Evolutionary conservation across 2,329 filamentous ascomycete genomes (phyloP).

Genomic region (Ascochyta fabae): DNA sequence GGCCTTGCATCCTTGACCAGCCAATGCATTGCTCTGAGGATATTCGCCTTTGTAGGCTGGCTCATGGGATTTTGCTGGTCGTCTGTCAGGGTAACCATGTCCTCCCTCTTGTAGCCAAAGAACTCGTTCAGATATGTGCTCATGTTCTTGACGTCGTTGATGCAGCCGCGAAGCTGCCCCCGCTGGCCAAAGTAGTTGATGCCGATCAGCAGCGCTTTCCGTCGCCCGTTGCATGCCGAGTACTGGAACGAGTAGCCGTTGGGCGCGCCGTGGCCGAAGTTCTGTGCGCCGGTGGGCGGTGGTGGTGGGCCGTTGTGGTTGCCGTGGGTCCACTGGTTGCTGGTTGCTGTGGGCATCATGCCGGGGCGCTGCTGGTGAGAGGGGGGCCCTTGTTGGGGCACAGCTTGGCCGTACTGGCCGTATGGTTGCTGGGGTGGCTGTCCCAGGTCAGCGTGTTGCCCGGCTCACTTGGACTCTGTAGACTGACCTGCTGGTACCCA

Average conservation of each 20-base stretch:
- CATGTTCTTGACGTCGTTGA: conserved; percentile 98
- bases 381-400: conserved; percentile 29
- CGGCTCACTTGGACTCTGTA: neutral
- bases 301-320: conserved; percentile 67
- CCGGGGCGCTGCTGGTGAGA: conserved; percentile 44
- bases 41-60: conserved; percentile 94
- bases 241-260: conserved; percentile 85
- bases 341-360: conserved; percentile 59
- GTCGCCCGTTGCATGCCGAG: conserved; percentile 84
- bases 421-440: conserved; percentile 45
- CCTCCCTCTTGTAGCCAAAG: conserved; percentile 91
- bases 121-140: conserved; percentile 85
- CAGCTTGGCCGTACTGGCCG: conserved; percentile 34
- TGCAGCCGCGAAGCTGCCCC: conserved; percentile 88
- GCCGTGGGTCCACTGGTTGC: conserved; percentile 55
- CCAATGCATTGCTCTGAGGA: conserved; percentile 96
- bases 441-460: conserved; percentile 30
- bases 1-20: conserved; percentile 89
- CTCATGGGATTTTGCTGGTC: conserved; percentile 98
- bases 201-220: conserved; percentile 89
- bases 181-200: conserved; percentile 97
- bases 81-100: conserved; percentile 96
- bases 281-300: conserved; percentile 65
- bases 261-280: conserved; percentile 73
- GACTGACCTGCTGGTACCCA: conserved; percentile 51